Percentiles rank a stretch among this genome's conserved stretches.
Conservation (phyloP, 2,329 filamentous ascomycete species). For the Penicillium sp. region DNA sequence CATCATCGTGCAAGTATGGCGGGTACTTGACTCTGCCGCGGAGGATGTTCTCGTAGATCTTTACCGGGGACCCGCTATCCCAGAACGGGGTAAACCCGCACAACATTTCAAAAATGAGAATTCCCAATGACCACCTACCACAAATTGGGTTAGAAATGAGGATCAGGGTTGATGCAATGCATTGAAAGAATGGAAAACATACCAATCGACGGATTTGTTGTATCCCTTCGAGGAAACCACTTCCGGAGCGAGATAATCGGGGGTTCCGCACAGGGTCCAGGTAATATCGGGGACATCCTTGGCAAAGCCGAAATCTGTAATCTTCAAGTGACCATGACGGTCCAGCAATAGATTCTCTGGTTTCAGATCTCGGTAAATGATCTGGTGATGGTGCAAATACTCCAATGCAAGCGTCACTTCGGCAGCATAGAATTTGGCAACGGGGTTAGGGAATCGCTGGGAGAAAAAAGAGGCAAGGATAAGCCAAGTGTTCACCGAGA, state of each 20-base stretch:
- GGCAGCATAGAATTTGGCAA: slow-evolving; percentile 98
- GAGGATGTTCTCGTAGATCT: slow-evolving; percentile 99
- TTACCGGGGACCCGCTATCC: slow-evolving; percentile 96
- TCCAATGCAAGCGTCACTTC: slow-evolving; percentile 95
- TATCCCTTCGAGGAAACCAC: slow-evolving; percentile 99
- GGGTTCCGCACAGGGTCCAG: slow-evolving; percentile 96
- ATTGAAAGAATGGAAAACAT: slow-evolving; percentile 37
- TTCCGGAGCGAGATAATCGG: slow-evolving; percentile 95
- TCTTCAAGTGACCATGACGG: slow-evolving; percentile 91
- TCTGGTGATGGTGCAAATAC: slow-evolving; percentile 90
- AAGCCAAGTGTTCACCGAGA: not conserved
- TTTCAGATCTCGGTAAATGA: slow-evolving; percentile 97
- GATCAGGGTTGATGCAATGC: not conserved
- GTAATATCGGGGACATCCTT: slow-evolving; percentile 99
- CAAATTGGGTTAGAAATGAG: slow-evolving; percentile 4
- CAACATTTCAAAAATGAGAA: slow-evolving; percentile 99
- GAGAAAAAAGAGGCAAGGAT: not conserved
- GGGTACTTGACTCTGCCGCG: slow-evolving; percentile 96
- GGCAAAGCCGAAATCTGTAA: slow-evolving; percentile 97
- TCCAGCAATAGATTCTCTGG: slow-evolving; percentile 91
- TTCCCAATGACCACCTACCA: slow-evolving; percentile 92
- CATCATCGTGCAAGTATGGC: slow-evolving; percentile 90
- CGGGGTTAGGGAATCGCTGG: slow-evolving; percentile 95
- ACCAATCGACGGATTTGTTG: slow-evolving; percentile 99
- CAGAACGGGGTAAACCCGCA: slow-evolving; percentile 99